Base-by-base conservation (phyloP, 805 yeast genomes). In the Cyberlindnera suaveolens region DNA sequence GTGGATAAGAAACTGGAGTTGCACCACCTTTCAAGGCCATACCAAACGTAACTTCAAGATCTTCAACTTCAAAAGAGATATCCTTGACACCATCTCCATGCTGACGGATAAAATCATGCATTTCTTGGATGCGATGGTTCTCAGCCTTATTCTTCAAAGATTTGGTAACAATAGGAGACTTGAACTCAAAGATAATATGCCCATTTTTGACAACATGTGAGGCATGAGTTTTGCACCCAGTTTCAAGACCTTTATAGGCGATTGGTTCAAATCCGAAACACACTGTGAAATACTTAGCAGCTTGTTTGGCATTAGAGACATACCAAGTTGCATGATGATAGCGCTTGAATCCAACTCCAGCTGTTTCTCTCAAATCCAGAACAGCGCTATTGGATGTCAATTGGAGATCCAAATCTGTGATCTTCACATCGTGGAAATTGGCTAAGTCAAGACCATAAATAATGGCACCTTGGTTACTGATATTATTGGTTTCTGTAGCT, bases 51-150 rank as follows among this genome's bases (percentile, higher is more conserved):
- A 49, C 49, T 4, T 65, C 70, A 11, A 77, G 77, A 51, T 80
- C 66, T 5, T 62, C 65, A 0, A 85, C 91, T n/a, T 56, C 57
- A 52, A 86, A 82, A 0, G 87, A 75, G 10, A 87, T 77, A 55
- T 87, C 93, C 58, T 77, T 77, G n/a, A 86, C 86, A 5, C 87
- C 85, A 56, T 85, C 90, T 1, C 95, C 91, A 60, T 87, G 96
- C 5, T 52, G 58, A 6, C 58, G 53, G 7, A 80, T 62, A 50
- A 75, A 80, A 11, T 60, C 52, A 46, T 71, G 74, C 18, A 80
- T 72, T 26, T 64, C 68, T 9, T 63, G 47, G 17, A 69, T 56
- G 16, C 47, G 43, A 7, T 19, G 31, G 29, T 42, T 32, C 1
- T 51, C 58, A 2, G 33, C 16, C n/a, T 18, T 29, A 34, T 50